Base-by-base conservation (phyloP, 345 rosid genomes). In the Psidium guajava region DNA sequence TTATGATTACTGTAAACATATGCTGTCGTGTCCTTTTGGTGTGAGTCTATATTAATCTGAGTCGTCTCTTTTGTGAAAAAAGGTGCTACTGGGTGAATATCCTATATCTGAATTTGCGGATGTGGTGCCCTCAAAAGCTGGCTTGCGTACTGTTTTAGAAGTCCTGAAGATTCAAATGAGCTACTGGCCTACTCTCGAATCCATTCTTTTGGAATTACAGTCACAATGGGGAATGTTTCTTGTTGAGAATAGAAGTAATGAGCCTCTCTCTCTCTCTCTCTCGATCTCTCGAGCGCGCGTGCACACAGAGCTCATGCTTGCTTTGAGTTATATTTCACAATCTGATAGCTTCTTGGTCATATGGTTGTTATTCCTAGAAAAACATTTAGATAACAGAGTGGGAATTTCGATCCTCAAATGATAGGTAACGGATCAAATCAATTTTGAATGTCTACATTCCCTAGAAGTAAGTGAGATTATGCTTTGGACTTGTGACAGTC, bases 21-120 rank as follows among this genome's bases (percentile, higher is more conserved):
- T 56, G 12, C 85, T 36, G 42, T 64, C 56, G 5, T 54, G 74
- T 81, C 47, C 15, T 51, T 83, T 49, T 15, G 32, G 25, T 18
- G 47, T 36, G 22, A 69, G 21, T 69, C 80, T 69, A 18, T 69
- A 69, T 75, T 80, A 80, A 80, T 84, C 84, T 87, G 85, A 84
- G 85, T 82, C 11, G 75, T 83, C 82, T 36, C 5, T 20, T 44
- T 69, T 69, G 80, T 44, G 20, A 69, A 36, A 85, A 83, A 86
- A 96, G 99, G 98, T 92, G 77, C 90, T 96, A 82, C 90, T 96
- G 83, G 99, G 98, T 85, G 99, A 96, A 91, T 87, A 85, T 81
- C 86, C 91, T 40, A 91, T 74, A 54, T 85, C 75, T 59, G 92
- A 92, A 86, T 59, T 88, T 52, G 91, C 83, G 56, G 86, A 91